These are phyloP conservation scores for Chlamydomonas incerta DNA, from an alignment of 139 green algal genomes.

Conservation along the genomic window DNA sequence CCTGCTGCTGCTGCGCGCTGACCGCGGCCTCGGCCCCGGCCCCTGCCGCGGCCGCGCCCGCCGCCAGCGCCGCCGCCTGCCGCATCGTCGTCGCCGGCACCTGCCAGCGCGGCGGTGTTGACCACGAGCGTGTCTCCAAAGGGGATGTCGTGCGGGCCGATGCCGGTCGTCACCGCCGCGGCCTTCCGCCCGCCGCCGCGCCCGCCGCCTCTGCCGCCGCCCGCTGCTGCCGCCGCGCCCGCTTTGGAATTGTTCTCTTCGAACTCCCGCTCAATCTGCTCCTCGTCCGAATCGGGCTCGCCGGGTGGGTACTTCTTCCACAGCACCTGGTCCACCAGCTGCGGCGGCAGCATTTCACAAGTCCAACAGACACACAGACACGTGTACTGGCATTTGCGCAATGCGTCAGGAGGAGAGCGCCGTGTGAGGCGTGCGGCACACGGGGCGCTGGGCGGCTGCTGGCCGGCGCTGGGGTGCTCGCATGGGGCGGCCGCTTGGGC, in stretches of 20 bases:
- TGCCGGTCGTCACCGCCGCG: neutral
- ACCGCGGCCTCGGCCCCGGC: neutral
- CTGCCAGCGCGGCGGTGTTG: neutral
- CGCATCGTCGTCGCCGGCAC: neutral
- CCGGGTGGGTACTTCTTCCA: conserved; percentile 42
- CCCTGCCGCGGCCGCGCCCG: neutral
- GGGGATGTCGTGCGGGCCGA: conserved; percentile 10
- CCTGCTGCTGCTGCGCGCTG: neutral
- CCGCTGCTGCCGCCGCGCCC: neutral
- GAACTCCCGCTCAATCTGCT: conserved; percentile 26
- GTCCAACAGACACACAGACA: too few relatives aligned
- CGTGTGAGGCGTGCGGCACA: neutral
- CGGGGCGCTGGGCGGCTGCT: too few relatives aligned
- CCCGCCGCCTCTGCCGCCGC: neutral
- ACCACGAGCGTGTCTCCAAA: neutral
- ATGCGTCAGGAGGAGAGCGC: neutral
- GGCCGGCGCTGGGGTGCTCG: too few relatives aligned
- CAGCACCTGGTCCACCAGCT: conserved; percentile 12
- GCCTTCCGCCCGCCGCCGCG: neutral
- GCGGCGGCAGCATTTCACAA: too few relatives aligned
- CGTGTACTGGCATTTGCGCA: neutral
- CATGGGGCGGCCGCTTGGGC: too few relatives aligned
- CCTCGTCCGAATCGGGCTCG: conserved; percentile 43
- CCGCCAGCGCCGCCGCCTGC: neutral
- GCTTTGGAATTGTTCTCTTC: neutral